Base-by-base conservation (phyloP, 257 asterid species). In the Solanum tarapatanum region DNA sequence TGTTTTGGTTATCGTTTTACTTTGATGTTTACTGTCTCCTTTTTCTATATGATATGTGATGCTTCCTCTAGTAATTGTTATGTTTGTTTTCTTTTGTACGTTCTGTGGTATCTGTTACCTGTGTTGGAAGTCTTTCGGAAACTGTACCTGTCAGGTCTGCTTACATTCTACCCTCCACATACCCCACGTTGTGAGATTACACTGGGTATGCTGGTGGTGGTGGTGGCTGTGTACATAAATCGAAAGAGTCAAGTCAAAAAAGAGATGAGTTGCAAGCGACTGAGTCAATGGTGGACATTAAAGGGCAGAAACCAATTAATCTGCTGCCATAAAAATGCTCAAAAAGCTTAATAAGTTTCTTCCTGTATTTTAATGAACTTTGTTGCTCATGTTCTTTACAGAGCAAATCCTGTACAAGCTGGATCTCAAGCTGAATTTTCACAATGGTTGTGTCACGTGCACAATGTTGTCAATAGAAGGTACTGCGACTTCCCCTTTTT, bases 381-480 rank as follows among this genome's bases (percentile, higher is more conserved):
- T 19, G 28, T 86, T 45, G 48, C 88, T 87, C 36, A 58, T 32
- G 30, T 41, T 28, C 24, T 39, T 83, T 37, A 90, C 96, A 96
- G 99, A 88, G 90, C 94, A 83, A 94, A 93, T 86, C 98, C 98
- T 12, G 97, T 96, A 11, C 90, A 91, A 89, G 94, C 92, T 85
- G 98, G 99, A 88, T 94, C 98, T 73, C 99, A 97, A 30, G 91
- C 92, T 9, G 98, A 97, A 87, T 93, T 97, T 73, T 93, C 98
- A 32, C 96, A 90, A 77, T 95, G 98, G 99, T 85, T 97, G 91
- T 97, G 98, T 89, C 94, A 93, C 7, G 94, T 87, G 72, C 99
- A 97, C 91, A 97, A 96, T 87, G 94, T 97, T 83, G 99, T 97
- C 82, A 97, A 95, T 86, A 89, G 99, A 90, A 97, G 99, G 98